phyloP scores from a whole-genome alignment of 805 yeast genomes.

The Zygoascus bituminiphila region DNA sequence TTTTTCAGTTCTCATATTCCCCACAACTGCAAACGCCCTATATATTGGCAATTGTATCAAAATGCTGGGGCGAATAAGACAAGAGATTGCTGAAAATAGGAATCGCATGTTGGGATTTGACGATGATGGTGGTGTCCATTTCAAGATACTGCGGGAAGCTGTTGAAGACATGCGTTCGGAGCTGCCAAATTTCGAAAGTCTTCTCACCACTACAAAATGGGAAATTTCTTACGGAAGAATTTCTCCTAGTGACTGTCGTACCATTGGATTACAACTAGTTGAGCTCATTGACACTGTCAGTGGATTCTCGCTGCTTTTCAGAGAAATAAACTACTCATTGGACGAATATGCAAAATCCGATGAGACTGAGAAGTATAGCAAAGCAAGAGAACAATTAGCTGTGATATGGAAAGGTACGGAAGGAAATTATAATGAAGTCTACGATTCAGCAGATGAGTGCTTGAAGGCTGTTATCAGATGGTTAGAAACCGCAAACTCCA shows the following conservation, averaged over 20 bases:
- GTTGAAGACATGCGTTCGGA: slow-evolving; percentile 8
- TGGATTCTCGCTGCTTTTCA: not conserved
- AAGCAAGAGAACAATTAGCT: slow-evolving; percentile 7
- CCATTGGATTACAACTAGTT: not conserved
- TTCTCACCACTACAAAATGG: slow-evolving; percentile 1
- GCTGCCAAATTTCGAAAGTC: slow-evolving; percentile 7
- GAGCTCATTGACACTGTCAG: not conserved
- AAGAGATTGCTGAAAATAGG: slow-evolving; percentile 6
- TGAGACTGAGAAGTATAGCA: slow-evolving; percentile 6
- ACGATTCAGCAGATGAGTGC: slow-evolving; percentile 10
- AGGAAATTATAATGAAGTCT: not conserved
- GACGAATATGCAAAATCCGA: slow-evolving; percentile 13
- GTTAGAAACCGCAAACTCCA: slow-evolving; percentile 21
- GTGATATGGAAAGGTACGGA: not conserved
- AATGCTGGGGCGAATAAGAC: slow-evolving; percentile 13
- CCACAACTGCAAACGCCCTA: slow-evolving; percentile 23
- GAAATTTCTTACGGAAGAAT: not conserved
- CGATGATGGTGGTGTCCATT: slow-evolving; percentile 4
- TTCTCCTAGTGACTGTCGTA: not conserved
- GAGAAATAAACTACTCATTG: not conserved
- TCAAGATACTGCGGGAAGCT: slow-evolving; percentile 11
- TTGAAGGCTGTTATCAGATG: slow-evolving; percentile 13
- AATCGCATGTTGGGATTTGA: not conserved
- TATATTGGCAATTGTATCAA: slow-evolving; percentile 13
- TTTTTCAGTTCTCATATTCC: slow-evolving; percentile 20